Percentiles rank a stretch among this genome's conserved stretches.
Conservation (phyloP, 2,329 filamentous ascomycete genomes). For the Westerdykella aurantiaca region DNA sequence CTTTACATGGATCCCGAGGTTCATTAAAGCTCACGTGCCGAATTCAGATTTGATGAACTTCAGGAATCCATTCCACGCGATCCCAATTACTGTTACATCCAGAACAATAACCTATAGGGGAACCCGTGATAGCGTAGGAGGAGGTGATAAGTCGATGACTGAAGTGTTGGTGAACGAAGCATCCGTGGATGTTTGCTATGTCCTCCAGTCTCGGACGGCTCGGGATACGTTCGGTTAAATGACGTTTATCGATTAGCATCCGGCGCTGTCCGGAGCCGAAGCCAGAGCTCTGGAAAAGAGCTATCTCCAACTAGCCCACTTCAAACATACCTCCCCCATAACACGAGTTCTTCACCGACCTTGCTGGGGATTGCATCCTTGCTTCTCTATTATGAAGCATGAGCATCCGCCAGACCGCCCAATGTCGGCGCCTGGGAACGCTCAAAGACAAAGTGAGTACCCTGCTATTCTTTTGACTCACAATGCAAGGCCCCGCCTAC, state of each 20-base stretch:
- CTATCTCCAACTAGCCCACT: neutral
- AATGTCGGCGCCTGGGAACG: slow-evolving; percentile 28
- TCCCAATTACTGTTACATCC: too few species aligned
- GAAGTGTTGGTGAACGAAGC: too few species aligned
- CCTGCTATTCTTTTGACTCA: slow-evolving; percentile 5
- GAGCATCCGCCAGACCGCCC: slow-evolving; percentile 32
- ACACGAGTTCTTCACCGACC: neutral
- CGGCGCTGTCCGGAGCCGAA: slow-evolving; percentile 1
- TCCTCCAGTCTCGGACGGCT: neutral
- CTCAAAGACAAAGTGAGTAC: slow-evolving; percentile 17
- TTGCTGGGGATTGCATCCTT: too few species aligned
- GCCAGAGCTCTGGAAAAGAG: neutral
- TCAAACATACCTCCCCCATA: neutral
- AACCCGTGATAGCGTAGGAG: too few species aligned
- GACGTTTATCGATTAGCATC: slow-evolving; percentile 18
- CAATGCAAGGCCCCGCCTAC: neutral
- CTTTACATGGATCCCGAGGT: too few species aligned
- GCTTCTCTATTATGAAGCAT: slow-evolving; percentile 35
- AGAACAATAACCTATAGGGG: too few species aligned
- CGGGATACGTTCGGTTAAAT: neutral
- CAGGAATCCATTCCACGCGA: too few species aligned
- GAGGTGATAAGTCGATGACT: too few species aligned
- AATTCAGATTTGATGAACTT: too few species aligned
- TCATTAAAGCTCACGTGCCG: too few species aligned
- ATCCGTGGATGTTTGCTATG: too few species aligned